Conservation (phyloP, 176 grass and related monocot genomes). For the Bolboschoenus planiculmis region DNA sequence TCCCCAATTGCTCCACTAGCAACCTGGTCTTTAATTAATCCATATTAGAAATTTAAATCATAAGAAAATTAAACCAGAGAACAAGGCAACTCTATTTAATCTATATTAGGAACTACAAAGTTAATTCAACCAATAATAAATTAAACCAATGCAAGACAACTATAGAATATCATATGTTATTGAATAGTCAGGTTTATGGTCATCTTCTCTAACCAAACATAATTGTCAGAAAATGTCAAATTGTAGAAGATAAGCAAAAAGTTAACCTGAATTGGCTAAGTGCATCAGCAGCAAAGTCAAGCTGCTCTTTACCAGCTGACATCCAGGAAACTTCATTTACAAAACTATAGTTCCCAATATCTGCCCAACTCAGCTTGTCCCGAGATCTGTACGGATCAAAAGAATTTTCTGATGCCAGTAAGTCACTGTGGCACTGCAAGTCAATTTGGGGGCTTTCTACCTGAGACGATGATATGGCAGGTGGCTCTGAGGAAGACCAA, state of each 20-base stretch:
- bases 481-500: conserved; percentile 52
- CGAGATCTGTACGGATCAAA: conserved; percentile 74
- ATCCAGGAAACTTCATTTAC: conserved; percentile 87
- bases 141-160: neutral
- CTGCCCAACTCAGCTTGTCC: conserved; percentile 87
- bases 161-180: neutral
- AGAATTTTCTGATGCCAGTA: conserved; percentile 56
- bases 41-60: conserved; percentile 23
- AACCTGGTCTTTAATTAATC: conserved; percentile 39
- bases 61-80: too few relatives aligned
- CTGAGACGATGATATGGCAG: conserved; percentile 50
- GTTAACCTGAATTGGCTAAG: conserved; percentile 79
- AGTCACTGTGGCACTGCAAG: conserved; percentile 43
- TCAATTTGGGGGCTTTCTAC: conserved; percentile 78
- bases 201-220: neutral
- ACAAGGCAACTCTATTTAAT: neutral
- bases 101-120: neutral
- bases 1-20: conserved; percentile 79
- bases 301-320: conserved; percentile 86
- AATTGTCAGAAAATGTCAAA: neutral
- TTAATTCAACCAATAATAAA: neutral
- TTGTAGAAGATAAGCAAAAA: neutral
- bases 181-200: neutral
- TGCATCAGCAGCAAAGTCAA: conserved; percentile 75
- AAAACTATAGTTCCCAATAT: conserved; percentile 64